Base-by-base conservation (phyloP, 176 grass and related monocot species). In the Puya raimondii region DNA sequence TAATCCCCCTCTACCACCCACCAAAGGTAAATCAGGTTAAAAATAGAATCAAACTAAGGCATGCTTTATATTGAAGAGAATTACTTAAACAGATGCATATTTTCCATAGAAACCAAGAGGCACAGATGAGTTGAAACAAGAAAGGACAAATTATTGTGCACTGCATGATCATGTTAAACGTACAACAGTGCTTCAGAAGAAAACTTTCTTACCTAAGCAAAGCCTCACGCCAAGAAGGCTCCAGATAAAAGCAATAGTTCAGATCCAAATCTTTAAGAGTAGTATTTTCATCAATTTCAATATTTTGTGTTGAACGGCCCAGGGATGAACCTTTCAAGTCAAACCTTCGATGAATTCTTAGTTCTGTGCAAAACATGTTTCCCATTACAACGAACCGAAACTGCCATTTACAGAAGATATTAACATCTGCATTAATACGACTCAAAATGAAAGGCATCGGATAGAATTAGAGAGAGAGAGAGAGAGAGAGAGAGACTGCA, bases 351-450 rank as follows among this genome's bases (percentile, higher is more conserved):
- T 99, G 94, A 71, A 99, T 99, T 80, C 94, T 88, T 59, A 99
- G 70, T 83, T 99, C 94, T 2, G 94, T 99, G 80, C 94, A 99
- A 83, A 99, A 99, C 94, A 99, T 99, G 78, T 93, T 99, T 65
- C 94, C 94, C 94, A 99, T 99, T 50, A 99, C 94, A 76, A 99
- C 94, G 77, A 99, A 99, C 52, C 89, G 79, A 53, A 97, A 92
- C 93, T 97, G 93, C 76, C 80, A 90, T 64, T 74, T 21, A 8
- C 54, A 81, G 10, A 72, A 17, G 53, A 67, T 42, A 76, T 67
- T 72, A 72, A 64, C 12, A 23, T 68, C 63, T 86, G 33, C 54
- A 3, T 63, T 73, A 14, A 29, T 49, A 49, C 22, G 29, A 73
- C 42, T 50, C 22, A 23, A 61, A 73, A 29, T 49, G 22, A 7